phyloP scores from a whole-genome alignment of 139 green algal species.

The Gonium pectorale region DNA sequence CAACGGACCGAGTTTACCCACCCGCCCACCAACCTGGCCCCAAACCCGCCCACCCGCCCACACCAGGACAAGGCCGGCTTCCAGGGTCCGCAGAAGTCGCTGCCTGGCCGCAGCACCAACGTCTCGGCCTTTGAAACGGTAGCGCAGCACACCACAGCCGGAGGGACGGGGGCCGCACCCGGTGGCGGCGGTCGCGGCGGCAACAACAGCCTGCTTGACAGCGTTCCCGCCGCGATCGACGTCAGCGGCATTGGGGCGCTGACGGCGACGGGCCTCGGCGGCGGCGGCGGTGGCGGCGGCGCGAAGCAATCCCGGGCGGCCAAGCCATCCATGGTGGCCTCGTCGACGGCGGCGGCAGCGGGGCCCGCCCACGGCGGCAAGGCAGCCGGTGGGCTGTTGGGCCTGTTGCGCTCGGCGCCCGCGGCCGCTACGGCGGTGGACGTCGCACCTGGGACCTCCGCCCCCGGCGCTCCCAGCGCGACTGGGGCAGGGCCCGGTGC shows the following conservation, averaged over 20 bases:
- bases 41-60: too few species aligned
- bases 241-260: constrained; percentile 55
- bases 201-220: constrained; percentile 31
- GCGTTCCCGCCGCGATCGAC: constrained; percentile 56
- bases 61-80: constrained; percentile 66
- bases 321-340: background rate
- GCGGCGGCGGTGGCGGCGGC: background rate
- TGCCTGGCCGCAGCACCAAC: constrained; percentile 15
- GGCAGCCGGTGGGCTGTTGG: constrained; percentile 9
- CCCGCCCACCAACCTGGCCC: too few species aligned
- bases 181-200: background rate
- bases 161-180: background rate
- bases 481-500: too few species aligned
- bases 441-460: background rate
- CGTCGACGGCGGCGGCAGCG: background rate
- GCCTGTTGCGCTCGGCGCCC: constrained; percentile 12
- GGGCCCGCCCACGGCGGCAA: background rate
- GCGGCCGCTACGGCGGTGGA: constrained; percentile 26
- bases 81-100: constrained; percentile 8
- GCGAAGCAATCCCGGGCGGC: background rate
- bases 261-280: constrained; percentile 1
- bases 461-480: too few species aligned
- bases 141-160: background rate
- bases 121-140: constrained; percentile 48
- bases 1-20: too few species aligned